Evolutionary conservation across 306 rosid species (phyloP).

Genomic region (Fragaria nilgerrensis): DNA sequence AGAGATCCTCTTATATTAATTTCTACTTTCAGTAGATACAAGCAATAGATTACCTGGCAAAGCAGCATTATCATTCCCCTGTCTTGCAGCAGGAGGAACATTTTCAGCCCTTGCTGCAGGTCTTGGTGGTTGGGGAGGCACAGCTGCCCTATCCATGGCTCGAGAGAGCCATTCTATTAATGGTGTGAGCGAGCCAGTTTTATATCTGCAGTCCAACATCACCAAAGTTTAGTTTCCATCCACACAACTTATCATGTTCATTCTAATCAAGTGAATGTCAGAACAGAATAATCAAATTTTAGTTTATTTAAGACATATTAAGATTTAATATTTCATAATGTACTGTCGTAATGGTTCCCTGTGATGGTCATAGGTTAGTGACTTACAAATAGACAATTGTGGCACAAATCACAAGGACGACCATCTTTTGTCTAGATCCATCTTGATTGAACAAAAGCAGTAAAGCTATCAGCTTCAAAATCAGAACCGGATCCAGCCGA

Average conservation of each 20-base stretch:
- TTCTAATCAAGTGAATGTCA: neutral
- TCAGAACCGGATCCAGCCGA: slow-evolving; percentile 87
- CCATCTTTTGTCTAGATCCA: slow-evolving; percentile 91
- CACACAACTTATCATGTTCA: neutral
- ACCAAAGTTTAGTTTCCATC: slow-evolving; percentile 26
- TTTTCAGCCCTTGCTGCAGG: slow-evolving; percentile 73
- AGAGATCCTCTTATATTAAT: neutral
- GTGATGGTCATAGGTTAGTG: slow-evolving; percentile 2
- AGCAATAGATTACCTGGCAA: slow-evolving; percentile 53
- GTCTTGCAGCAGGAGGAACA: slow-evolving; percentile 65
- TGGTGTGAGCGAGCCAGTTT: slow-evolving; percentile 94
- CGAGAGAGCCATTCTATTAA: slow-evolving; percentile 86
- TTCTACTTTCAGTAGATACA: neutral
- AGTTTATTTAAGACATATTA: neutral
- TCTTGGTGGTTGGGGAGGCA: slow-evolving; percentile 84
- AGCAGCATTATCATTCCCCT: slow-evolving; percentile 55
- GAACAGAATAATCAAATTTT: neutral
- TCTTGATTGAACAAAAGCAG: slow-evolving; percentile 94
- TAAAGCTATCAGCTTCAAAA: slow-evolving; percentile 91
- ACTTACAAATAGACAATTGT: slow-evolving; percentile 84
- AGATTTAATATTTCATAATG: neutral
- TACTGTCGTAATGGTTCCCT: neutral
- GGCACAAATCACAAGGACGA: slow-evolving; percentile 77
- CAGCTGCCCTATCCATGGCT: slow-evolving; percentile 95
- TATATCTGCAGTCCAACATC: slow-evolving; percentile 54